Evolutionary conservation across 495 filamentous ascomycete species (phyloP).

Genomic region (Lasiosphaeriaceae sp.): DNA sequence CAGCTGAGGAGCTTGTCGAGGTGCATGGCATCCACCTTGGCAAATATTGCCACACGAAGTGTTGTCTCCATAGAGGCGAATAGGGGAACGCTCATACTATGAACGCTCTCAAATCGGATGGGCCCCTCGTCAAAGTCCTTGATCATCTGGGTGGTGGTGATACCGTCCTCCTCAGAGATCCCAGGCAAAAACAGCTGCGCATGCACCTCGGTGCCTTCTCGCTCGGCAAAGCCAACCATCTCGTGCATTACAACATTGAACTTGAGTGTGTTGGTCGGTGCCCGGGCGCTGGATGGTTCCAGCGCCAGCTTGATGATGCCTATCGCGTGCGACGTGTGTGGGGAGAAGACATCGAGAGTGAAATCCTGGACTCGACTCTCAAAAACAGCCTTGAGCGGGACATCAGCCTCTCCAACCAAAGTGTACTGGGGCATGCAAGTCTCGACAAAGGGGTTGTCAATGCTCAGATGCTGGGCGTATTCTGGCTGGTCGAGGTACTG

Average conservation of each 20-base stretch:
- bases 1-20: slow-evolving; percentile 96
- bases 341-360: slow-evolving; percentile 79
- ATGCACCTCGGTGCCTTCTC: slow-evolving; percentile 93
- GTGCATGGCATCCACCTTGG: slow-evolving; percentile 87
- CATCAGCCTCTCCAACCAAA: slow-evolving; percentile 87
- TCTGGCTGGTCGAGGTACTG: slow-evolving; percentile 94
- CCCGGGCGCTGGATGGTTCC: slow-evolving; percentile 90
- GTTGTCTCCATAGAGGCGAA: slow-evolving; percentile 69
- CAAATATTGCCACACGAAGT: slow-evolving; percentile 89
- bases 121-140: slow-evolving; percentile 92
- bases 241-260: slow-evolving; percentile 99
- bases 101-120: slow-evolving; percentile 92
- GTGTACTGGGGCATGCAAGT: slow-evolving; percentile 87
- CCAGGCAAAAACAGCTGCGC: slow-evolving; percentile 93
- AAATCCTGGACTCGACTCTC: slow-evolving; percentile 95
- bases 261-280: slow-evolving; percentile 87
- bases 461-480: slow-evolving; percentile 76
- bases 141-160: slow-evolving; percentile 93
- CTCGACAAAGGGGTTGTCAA: slow-evolving; percentile 85
- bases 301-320: slow-evolving; percentile 87
- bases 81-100: slow-evolving; percentile 96
- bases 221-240: slow-evolving; percentile 91
- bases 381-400: slow-evolving; percentile 90
- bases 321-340: slow-evolving; percentile 85
- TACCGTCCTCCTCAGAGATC: slow-evolving; percentile 85